These are phyloP conservation scores for Hypoxylon sp. DNA, from an alignment of 2,329 filamentous ascomycete genomes.

Conservation along the genomic window DNA sequence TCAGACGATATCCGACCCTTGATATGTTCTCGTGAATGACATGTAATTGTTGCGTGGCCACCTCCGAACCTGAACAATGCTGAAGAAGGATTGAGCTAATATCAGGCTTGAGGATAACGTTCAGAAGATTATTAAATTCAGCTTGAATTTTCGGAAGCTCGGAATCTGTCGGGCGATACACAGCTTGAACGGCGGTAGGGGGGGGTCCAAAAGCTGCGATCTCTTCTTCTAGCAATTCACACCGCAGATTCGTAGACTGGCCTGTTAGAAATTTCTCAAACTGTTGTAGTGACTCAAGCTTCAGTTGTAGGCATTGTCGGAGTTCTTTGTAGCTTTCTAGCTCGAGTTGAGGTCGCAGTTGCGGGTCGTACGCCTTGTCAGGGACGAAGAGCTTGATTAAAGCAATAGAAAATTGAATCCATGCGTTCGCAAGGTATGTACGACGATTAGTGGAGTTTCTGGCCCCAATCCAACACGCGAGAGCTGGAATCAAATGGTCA, in stretches of 20 bases:
- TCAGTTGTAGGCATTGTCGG: constrained; percentile 67
- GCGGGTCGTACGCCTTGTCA: constrained; percentile 87
- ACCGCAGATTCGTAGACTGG: constrained; percentile 76
- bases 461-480: constrained; percentile 62
- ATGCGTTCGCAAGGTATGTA: constrained; percentile 70
- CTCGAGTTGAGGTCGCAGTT: constrained; percentile 76
- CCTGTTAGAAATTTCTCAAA: constrained; percentile 80
- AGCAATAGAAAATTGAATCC: constrained; percentile 82
- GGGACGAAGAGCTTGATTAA: constrained; percentile 87
- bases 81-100: constrained; percentile 59
- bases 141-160: constrained; percentile 81
- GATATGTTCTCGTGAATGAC: constrained; percentile 71
- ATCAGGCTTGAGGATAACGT: constrained; percentile 69
- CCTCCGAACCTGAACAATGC: constrained; percentile 53
- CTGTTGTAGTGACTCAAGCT: constrained; percentile 71
- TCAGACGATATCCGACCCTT: constrained; percentile 79
- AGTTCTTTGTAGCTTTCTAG: constrained; percentile 71
- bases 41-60: constrained; percentile 62
- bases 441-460: constrained; percentile 47
- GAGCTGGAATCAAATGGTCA: constrained; percentile 61
- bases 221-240: constrained; percentile 73
- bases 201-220: constrained; percentile 75
- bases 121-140: constrained; percentile 84
- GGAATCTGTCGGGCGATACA: constrained; percentile 79
- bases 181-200: constrained; percentile 73